phyloP scores from a whole-genome alignment of 352 stramenopile genomes.

The Pelagophyceae sp. region DNA sequence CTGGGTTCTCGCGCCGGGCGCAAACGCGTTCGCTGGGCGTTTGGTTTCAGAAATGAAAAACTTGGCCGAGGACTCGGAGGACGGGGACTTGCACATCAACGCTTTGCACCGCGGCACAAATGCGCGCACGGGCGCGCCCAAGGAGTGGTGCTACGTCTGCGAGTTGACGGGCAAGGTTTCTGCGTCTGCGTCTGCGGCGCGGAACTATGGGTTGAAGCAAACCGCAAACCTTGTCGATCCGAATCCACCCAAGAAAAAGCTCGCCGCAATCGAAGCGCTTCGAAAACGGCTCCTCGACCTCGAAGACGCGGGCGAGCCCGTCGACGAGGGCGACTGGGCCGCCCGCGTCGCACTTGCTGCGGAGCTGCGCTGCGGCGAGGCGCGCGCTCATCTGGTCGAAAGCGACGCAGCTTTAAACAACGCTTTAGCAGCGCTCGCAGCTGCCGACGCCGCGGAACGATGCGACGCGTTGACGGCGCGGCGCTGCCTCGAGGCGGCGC shows the following conservation, averaged over 20 bases:
- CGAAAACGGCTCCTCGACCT: neutral
- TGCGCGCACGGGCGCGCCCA: neutral
- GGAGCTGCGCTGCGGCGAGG: neutral
- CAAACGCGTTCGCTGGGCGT: neutral
- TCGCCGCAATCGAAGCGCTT: neutral
- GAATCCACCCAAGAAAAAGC: neutral
- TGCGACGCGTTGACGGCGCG: neutral
- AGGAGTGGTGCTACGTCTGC: constrained; percentile 17
- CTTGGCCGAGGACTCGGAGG: neutral
- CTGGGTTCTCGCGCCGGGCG: neutral
- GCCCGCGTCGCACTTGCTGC: neutral
- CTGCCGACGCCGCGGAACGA: neutral
- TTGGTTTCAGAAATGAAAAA: neutral
- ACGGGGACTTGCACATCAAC: neutral
- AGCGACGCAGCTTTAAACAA: neutral
- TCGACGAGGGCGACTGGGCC: neutral
- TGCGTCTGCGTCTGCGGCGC: neutral
- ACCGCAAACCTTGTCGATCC: neutral
- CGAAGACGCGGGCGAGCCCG: neutral
- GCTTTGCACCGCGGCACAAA: neutral
- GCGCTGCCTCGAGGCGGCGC: neutral
- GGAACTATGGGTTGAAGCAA: neutral
- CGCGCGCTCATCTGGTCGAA: neutral
- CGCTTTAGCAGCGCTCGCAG: neutral
- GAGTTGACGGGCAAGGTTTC: neutral